A percentile compares a stretch with the other conserved stretches of the same genome.
Evolutionary conservation across 2,329 filamentous ascomycete genomes (phyloP).

Genomic region (Fusarium lateritium): DNA sequence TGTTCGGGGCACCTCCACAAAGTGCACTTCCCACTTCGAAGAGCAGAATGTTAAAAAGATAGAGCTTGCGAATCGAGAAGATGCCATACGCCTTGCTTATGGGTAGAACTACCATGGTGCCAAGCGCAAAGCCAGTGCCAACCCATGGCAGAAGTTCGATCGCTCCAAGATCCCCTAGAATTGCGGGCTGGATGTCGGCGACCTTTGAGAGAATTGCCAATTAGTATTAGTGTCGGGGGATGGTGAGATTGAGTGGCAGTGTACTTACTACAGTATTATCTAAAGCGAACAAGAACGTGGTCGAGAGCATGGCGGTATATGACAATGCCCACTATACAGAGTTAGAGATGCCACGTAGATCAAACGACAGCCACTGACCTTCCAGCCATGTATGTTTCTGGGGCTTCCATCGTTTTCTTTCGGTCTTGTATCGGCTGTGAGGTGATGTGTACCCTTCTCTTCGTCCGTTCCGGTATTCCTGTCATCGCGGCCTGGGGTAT

Average conservation of each 20-base stretch:
- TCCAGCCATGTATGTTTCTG: background rate
- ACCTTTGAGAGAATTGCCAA: too few species aligned
- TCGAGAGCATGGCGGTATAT: constrained; percentile 5
- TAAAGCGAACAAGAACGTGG: background rate
- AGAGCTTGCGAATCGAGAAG: constrained; percentile 44
- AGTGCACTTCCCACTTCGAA: constrained; percentile 51
- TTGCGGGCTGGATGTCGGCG: background rate
- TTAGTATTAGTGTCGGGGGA: too few species aligned
- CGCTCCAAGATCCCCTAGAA: background rate
- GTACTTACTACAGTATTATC: constrained; percentile 1
- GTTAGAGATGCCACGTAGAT: background rate
- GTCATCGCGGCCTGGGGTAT: too few species aligned
- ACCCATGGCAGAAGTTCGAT: background rate
- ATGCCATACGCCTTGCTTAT: constrained; percentile 28
- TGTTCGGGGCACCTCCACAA: constrained; percentile 58
- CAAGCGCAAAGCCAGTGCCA: constrained; percentile 1
- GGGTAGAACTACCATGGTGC: constrained; percentile 16
- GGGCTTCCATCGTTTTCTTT: too few species aligned
- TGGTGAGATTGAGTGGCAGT: too few species aligned
- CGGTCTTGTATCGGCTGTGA: too few species aligned
- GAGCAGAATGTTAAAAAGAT: constrained; percentile 37
- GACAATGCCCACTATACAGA: background rate
- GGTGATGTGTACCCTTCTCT: too few species aligned
- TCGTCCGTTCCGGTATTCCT: too few species aligned
- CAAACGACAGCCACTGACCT: background rate